Conservation (phyloP, 106 monocot species). For the Xerophyta viscosa region DNA sequence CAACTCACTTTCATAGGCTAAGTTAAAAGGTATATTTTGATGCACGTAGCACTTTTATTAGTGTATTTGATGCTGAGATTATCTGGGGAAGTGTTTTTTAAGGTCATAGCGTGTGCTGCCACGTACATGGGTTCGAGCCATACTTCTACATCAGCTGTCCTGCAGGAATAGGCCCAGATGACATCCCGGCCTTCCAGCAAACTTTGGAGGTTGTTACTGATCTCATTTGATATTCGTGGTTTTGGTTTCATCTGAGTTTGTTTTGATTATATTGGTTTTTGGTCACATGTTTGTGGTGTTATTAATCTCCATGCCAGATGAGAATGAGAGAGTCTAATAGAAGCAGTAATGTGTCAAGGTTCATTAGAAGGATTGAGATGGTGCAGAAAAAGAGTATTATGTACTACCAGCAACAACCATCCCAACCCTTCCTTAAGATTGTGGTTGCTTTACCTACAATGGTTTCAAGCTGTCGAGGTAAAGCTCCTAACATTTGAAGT, state of each 20-base stretch:
- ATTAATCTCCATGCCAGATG: constrained; percentile 22
- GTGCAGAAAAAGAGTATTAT: constrained; percentile 95
- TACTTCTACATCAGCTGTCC: constrained; percentile 94
- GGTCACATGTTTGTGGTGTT: background rate
- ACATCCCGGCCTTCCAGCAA: constrained; percentile 76
- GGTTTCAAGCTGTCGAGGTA: constrained; percentile 98
- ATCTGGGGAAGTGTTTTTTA: too few species aligned
- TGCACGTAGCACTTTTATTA: too few species aligned
- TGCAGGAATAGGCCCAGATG: constrained; percentile 83
- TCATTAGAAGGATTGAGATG: constrained; percentile 64
- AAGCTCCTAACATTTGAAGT: too few species aligned
- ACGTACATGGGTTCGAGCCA: constrained; percentile 94
- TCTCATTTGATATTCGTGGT: background rate
- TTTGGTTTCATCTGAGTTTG: too few species aligned
- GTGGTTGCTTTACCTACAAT: constrained; percentile 92
- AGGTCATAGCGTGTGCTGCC: constrained; percentile 97
- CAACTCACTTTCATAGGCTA: too few species aligned
- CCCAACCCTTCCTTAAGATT: constrained; percentile 83
- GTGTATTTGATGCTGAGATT: too few species aligned
- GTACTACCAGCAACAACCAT: constrained; percentile 74
- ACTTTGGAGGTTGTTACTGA: constrained; percentile 51
- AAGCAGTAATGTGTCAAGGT: constrained; percentile 76
- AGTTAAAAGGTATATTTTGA: too few species aligned
- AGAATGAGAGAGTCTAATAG: constrained; percentile 94
- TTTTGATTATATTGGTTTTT: background rate